Conservation (phyloP, 768 basidiomycete genomes). For the Termitomyces sp. region DNA sequence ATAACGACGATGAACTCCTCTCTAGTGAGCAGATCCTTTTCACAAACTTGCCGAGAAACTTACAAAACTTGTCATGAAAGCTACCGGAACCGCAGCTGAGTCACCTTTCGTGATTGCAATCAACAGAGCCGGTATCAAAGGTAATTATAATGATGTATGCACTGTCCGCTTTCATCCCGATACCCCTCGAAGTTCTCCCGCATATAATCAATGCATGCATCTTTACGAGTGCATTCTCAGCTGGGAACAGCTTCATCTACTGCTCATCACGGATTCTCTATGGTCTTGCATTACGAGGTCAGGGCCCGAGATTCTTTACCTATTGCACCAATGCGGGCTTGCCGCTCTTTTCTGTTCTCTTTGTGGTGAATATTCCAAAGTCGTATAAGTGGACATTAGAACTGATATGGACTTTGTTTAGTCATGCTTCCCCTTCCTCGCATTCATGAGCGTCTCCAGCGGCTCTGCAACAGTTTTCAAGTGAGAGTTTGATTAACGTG, state of each 20-base stretch:
- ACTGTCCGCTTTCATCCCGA: neutral
- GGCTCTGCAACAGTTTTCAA: slow-evolving; percentile 54
- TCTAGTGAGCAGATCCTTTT: slow-evolving; percentile 16
- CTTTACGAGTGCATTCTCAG: slow-evolving; percentile 69
- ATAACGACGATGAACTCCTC: slow-evolving; percentile 50
- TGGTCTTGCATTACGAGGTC: slow-evolving; percentile 46
- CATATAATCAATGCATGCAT: slow-evolving; percentile 70
- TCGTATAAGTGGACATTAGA: neutral
- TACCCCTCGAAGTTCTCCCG: slow-evolving; percentile 36
- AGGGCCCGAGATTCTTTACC: slow-evolving; percentile 38
- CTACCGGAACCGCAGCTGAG: slow-evolving; percentile 57
- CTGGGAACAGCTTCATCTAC: slow-evolving; percentile 63
- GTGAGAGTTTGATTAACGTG: slow-evolving; percentile 18
- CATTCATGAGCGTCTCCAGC: slow-evolving; percentile 64
- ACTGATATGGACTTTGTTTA: neutral
- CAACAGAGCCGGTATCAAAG: slow-evolving; percentile 62
- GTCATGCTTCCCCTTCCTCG: slow-evolving; percentile 38
- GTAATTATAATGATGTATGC: slow-evolving; percentile 17
- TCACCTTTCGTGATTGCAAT: slow-evolving; percentile 88
- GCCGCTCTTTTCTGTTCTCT: slow-evolving; percentile 34
- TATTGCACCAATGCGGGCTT: slow-evolving; percentile 44
- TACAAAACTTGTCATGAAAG: slow-evolving; percentile 13
- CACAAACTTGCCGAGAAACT: neutral
- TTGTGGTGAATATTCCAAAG: slow-evolving; percentile 21
- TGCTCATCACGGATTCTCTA: slow-evolving; percentile 46